Evolutionary conservation across 2,329 filamentous ascomycete genomes (phyloP).

Genomic region (Colletotrichum cereale): DNA sequence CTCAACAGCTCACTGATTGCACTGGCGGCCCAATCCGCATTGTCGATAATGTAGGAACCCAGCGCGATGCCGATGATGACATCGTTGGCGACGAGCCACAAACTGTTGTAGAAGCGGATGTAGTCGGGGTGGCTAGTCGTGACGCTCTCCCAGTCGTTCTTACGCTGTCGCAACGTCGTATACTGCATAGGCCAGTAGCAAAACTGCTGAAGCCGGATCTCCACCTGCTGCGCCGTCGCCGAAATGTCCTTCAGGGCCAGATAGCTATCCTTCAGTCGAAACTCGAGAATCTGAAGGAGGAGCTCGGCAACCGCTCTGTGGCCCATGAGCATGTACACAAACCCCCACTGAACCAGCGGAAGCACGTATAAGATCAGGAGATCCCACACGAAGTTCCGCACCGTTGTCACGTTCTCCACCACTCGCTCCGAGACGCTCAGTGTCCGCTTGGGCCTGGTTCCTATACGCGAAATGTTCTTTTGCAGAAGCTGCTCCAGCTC

Average conservation of each 20-base stretch:
- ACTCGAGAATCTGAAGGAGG: slow-evolving; percentile 84
- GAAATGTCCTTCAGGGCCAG: slow-evolving; percentile 95
- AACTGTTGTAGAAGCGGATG: slow-evolving; percentile 97
- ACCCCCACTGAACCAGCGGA: slow-evolving; percentile 78
- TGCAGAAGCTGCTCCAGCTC: slow-evolving; percentile 89
- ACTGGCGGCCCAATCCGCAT: slow-evolving; percentile 84
- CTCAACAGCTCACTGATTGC: slow-evolving; percentile 82
- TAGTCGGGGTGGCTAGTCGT: slow-evolving; percentile 97
- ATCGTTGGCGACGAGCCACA: slow-evolving; percentile 99
- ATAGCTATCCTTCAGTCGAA: slow-evolving; percentile 80
- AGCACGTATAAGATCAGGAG: slow-evolving; percentile 81
- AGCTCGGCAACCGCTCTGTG: slow-evolving; percentile 86
- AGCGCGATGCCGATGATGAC: slow-evolving; percentile 98
- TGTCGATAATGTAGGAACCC: slow-evolving; percentile 97
- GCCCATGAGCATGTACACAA: slow-evolving; percentile 82
- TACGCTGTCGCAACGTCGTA: slow-evolving; percentile 87
- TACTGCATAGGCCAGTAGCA: slow-evolving; percentile 99
- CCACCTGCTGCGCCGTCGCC: slow-evolving; percentile 95
- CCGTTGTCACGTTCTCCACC: slow-evolving; percentile 90
- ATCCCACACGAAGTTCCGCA: slow-evolving; percentile 83
- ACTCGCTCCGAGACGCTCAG: slow-evolving; percentile 95
- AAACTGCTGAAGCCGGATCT: slow-evolving; percentile 96
- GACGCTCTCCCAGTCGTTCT: slow-evolving; percentile 94
- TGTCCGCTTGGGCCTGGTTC: slow-evolving; percentile 82
- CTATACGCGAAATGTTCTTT: slow-evolving; percentile 88